Conservation (phyloP, 2,329 filamentous ascomycete species). For the Gnomoniopsis sp. region DNA sequence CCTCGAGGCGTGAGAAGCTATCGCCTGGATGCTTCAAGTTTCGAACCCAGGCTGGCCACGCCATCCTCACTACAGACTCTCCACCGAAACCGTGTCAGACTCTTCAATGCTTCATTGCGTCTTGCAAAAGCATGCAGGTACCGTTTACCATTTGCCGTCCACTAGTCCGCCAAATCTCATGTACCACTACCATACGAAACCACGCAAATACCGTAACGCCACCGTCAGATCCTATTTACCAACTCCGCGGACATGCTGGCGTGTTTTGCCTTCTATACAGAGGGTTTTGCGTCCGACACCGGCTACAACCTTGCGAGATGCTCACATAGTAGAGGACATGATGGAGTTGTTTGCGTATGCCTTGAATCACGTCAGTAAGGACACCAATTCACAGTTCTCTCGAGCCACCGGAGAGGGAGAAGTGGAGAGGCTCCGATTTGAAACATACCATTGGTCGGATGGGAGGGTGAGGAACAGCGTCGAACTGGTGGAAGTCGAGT, state of each 20-base stretch:
- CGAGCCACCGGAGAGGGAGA: neutral
- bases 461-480: slow-evolving; percentile 92
- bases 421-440: neutral
- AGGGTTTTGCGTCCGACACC: slow-evolving; percentile 4
- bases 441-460: slow-evolving; percentile 81
- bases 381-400: neutral
- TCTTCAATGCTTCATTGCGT: slow-evolving; percentile 2
- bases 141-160: neutral
- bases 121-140: slow-evolving; percentile 5
- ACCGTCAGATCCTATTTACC: slow-evolving; percentile 7
- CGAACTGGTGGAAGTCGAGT: slow-evolving; percentile 88
- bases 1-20: slow-evolving; percentile 3
- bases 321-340: slow-evolving; percentile 70
- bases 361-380: slow-evolving; percentile 38
- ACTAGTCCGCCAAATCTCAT: neutral
- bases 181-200: slow-evolving; percentile 7
- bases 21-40: neutral
- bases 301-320: slow-evolving; percentile 6
- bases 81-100: neutral
- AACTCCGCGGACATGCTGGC: slow-evolving; percentile 18
- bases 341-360: slow-evolving; percentile 83
- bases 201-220: slow-evolving; percentile 11
- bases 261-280: slow-evolving; percentile 14
- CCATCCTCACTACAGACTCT: neutral
- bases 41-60: neutral